Evolutionary conservation across 2,329 filamentous ascomycete genomes (phyloP).

Genomic region (Chrysosporium queenslandicum): DNA sequence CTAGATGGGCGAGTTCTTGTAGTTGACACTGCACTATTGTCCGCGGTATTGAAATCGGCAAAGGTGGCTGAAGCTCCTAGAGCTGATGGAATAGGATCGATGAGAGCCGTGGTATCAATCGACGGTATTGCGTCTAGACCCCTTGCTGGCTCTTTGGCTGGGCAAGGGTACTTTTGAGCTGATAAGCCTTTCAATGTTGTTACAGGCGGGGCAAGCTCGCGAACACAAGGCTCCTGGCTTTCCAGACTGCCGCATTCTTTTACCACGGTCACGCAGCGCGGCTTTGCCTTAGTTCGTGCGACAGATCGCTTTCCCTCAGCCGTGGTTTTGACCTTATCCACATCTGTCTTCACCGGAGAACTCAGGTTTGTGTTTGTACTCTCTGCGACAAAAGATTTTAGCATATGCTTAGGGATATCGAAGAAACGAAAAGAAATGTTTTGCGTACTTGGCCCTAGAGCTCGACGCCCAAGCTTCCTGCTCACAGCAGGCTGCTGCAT

Average conservation of each 20-base stretch:
- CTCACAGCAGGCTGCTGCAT: constrained; percentile 11
- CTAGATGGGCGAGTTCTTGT: constrained; percentile 26
- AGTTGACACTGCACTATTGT: background rate
- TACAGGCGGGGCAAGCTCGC: background rate
- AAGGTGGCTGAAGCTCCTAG: background rate
- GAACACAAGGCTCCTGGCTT: background rate
- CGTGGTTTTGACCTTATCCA: background rate
- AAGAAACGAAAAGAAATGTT: background rate
- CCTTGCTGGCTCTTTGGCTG: background rate
- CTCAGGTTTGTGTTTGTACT: constrained; percentile 40
- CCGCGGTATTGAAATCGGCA: background rate
- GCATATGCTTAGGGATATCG: background rate
- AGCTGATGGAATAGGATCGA: background rate
- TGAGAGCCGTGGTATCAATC: background rate
- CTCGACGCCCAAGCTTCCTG: constrained; percentile 11
- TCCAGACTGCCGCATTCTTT: background rate
- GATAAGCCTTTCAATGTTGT: background rate
- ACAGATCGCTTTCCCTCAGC: background rate
- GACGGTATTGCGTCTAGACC: background rate
- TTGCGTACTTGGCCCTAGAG: constrained; percentile 36
- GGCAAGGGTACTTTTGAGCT: background rate
- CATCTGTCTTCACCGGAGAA: constrained; percentile 25
- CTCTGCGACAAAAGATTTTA: constrained; percentile 29
- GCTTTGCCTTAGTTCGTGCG: background rate
- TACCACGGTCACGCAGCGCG: background rate